Evolutionary conservation across 208 protist species (phyloP).

Genomic region (Trypanosoma rangeli): DNA sequence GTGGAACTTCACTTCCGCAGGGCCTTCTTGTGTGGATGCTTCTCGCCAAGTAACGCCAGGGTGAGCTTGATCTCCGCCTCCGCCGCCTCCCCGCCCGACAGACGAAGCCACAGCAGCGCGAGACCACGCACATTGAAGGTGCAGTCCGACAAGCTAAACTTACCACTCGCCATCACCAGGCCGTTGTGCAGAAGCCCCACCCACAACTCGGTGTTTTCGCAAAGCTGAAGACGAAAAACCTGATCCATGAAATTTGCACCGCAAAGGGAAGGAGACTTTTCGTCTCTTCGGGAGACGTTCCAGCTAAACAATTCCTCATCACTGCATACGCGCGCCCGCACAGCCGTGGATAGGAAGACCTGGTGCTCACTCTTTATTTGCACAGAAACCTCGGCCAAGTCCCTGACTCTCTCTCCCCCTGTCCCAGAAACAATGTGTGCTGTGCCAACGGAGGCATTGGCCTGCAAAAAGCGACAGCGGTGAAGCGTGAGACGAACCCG

Average conservation of each 20-base stretch:
- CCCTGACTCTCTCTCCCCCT: not conserved
- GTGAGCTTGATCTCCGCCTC: slow-evolving; percentile 21
- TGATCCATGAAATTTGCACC: slow-evolving; percentile 16
- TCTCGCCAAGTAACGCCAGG: slow-evolving; percentile 13
- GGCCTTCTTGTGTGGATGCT: slow-evolving; percentile 1
- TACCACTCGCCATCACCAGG: not conserved
- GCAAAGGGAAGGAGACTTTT: not conserved
- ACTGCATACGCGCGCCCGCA: not conserved
- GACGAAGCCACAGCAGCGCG: slow-evolving; percentile 12
- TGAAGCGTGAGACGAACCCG: slow-evolving; percentile 52
- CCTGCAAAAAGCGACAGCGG: slow-evolving; percentile 45
- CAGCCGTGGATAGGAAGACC: not conserved
- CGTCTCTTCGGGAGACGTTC: not conserved
- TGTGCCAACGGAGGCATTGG: not conserved
- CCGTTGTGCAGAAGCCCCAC: slow-evolving; percentile 13
- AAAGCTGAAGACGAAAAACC: slow-evolving; percentile 15
- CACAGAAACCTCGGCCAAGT: slow-evolving; percentile 9
- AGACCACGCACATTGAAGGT: not conserved
- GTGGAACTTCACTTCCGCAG: not conserved
- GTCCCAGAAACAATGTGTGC: not conserved
- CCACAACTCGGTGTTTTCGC: slow-evolving; percentile 1
- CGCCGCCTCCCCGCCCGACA: not conserved
- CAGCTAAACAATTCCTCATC: not conserved
- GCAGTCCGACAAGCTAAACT: slow-evolving; percentile 12
- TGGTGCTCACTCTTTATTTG: slow-evolving; percentile 7